A percentile compares a stretch with the other conserved stretches of the same genome.
Conservation (phyloP, 2,329 filamentous ascomycete genomes). For the Corinectria fuckeliana region DNA sequence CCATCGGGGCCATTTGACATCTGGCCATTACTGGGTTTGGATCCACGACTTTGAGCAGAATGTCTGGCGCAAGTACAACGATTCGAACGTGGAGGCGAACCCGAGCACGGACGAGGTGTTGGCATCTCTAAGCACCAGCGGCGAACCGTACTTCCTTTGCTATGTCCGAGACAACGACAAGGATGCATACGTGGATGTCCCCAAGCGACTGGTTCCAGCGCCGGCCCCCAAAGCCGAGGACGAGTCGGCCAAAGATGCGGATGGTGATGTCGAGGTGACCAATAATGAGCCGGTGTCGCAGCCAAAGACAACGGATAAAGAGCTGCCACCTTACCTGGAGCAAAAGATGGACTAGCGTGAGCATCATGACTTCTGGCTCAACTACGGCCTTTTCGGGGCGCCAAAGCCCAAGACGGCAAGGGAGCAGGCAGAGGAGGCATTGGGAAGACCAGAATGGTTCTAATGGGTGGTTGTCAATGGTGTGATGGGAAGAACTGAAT, state of each 20-base stretch:
- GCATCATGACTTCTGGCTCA: neutral
- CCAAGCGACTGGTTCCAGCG: slow-evolving; percentile 44
- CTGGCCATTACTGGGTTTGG: slow-evolving; percentile 97
- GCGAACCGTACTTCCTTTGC: slow-evolving; percentile 83
- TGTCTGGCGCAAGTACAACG: slow-evolving; percentile 94
- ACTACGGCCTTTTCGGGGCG: neutral
- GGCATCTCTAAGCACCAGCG: slow-evolving; percentile 67
- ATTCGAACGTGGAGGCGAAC: slow-evolving; percentile 76
- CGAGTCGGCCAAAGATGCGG: slow-evolving; percentile 25
- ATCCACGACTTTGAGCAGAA: slow-evolving; percentile 85
- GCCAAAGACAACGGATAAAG: slow-evolving; percentile 1
- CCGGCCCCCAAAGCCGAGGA: slow-evolving; percentile 14
- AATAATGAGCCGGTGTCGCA: slow-evolving; percentile 12
- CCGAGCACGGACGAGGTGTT: slow-evolving; percentile 73
- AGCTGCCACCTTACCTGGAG: slow-evolving; percentile 24
- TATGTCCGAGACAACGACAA: slow-evolving; percentile 77
- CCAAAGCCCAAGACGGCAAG: neutral
- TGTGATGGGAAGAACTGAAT: neutral
- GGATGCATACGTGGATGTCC: slow-evolving; percentile 57
- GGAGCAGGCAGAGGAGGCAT: neutral
- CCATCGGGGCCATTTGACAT: slow-evolving; percentile 75
- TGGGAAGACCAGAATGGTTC: neutral
- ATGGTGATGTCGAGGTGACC: slow-evolving; percentile 33
- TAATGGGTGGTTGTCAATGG: too few species aligned
- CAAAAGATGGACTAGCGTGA: slow-evolving; percentile 27